Evolutionary conservation across 2,329 filamentous ascomycete genomes (phyloP).

Genomic region (Myotisia sp.): DNA sequence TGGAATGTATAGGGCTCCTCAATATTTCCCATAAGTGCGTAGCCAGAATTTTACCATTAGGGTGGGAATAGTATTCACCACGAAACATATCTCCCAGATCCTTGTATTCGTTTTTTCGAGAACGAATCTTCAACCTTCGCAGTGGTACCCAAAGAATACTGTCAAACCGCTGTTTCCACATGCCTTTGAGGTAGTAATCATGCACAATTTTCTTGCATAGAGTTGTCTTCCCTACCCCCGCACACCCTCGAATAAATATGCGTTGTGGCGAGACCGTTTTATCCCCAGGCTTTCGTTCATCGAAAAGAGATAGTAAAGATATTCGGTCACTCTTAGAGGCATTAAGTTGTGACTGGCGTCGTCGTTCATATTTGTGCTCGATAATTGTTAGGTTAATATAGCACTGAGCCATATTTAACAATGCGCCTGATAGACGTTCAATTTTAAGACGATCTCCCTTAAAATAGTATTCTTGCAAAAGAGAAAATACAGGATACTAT

Average conservation of each 20-base stretch:
- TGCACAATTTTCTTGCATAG: constrained; percentile 31
- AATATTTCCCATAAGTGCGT: background rate
- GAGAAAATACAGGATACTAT: no score
- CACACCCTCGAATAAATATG: constrained; percentile 26
- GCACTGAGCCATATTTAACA: constrained; percentile 23
- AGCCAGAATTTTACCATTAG: background rate
- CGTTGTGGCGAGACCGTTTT: constrained; percentile 15
- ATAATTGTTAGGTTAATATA: constrained; percentile 31
- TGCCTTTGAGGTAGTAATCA: constrained; percentile 17
- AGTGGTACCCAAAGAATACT: constrained; percentile 30
- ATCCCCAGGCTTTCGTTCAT: constrained; percentile 14
- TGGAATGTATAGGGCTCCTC: background rate
- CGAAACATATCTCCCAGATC: background rate
- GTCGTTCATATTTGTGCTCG: constrained; percentile 10
- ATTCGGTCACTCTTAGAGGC: background rate
- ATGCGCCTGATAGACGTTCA: constrained; percentile 23
- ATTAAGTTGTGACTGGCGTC: background rate
- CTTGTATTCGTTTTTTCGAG: background rate
- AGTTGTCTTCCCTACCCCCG: constrained; percentile 30
- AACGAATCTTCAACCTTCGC: constrained; percentile 19
- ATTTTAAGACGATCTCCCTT: constrained; percentile 18
- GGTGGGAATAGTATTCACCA: background rate
- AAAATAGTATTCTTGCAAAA: constrained; percentile 4
- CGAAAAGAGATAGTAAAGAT: constrained; percentile 14
- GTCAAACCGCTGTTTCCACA: constrained; percentile 21